A percentile compares a stretch with the other conserved stretches of the same genome.
Evolutionary conservation across 805 yeast species (phyloP).

Genomic region (Spathaspora boniae): DNA sequence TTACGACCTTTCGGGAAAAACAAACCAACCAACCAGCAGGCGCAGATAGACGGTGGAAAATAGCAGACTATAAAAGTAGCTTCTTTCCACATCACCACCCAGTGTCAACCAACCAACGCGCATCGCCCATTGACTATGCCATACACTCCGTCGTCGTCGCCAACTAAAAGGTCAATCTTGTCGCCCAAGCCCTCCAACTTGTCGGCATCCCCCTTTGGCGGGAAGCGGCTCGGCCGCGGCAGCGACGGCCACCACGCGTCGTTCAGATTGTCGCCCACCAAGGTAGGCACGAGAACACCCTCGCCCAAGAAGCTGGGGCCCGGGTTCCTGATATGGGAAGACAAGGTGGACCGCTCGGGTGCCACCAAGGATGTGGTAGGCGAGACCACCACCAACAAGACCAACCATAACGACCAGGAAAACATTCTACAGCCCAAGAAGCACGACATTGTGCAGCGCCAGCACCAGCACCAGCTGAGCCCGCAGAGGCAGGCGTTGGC

Average conservation of each 20-base stretch:
- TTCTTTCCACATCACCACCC: too few species aligned
- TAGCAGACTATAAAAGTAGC: too few species aligned
- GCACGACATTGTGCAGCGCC: slow-evolving; percentile 9
- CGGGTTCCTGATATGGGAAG: slow-evolving; percentile 12
- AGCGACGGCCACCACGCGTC: slow-evolving; percentile 4
- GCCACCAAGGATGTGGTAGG: slow-evolving; percentile 4
- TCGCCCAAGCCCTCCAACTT: slow-evolving; percentile 13
- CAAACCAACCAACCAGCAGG: too few species aligned
- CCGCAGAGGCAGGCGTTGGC: slow-evolving; percentile 24
- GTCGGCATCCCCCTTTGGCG: slow-evolving; percentile 7
- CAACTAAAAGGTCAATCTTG: slow-evolving; percentile 11
- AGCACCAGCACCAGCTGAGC: too few species aligned
- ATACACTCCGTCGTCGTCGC: slow-evolving; percentile 8
- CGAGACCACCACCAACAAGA: slow-evolving; percentile 14
- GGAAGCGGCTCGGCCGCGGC: too few species aligned
- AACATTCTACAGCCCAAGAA: slow-evolving; percentile 35
- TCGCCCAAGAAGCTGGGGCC: slow-evolving; percentile 2
- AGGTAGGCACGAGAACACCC: slow-evolving; percentile 1
- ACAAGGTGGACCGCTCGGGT: slow-evolving; percentile 5
- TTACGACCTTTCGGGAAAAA: too few species aligned
- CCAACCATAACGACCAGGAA: slow-evolving; percentile 37
- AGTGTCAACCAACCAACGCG: neutral
- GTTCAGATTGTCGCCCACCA: slow-evolving; percentile 4
- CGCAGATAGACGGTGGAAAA: too few species aligned
- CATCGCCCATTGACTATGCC: slow-evolving; percentile 1